A percentile compares a stretch with the other conserved stretches of the same genome.
Evolutionary conservation across 2,329 filamentous ascomycete genomes (phyloP).

Genomic region (Colletotrichum musicola): DNA sequence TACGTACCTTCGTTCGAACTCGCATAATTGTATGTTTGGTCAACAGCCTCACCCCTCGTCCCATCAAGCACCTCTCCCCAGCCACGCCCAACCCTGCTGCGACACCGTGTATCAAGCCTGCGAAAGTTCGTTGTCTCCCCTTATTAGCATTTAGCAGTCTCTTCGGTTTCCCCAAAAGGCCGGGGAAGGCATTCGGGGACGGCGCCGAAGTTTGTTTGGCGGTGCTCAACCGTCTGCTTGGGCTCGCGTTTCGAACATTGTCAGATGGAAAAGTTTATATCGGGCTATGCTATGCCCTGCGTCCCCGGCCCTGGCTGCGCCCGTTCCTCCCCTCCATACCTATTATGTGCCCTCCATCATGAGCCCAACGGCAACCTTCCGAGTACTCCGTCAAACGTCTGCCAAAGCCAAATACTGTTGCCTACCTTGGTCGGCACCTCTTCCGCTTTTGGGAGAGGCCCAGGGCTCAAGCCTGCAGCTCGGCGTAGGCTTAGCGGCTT

Average conservation of each 20-base stretch:
- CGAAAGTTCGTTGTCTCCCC: constrained; percentile 33
- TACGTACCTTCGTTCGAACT: constrained; percentile 20
- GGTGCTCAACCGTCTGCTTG: constrained; percentile 31
- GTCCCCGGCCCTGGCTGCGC: constrained; percentile 29
- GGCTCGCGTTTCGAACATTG: constrained; percentile 37
- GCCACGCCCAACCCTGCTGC: constrained; percentile 6
- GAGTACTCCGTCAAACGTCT: constrained; percentile 36
- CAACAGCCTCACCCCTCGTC: constrained; percentile 20
- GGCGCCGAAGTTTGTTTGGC: constrained; percentile 34
- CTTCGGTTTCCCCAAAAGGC: constrained; percentile 21
- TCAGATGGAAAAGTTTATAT: constrained; percentile 38
- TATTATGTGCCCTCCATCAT: constrained; percentile 7
- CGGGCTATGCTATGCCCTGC: constrained; percentile 30
- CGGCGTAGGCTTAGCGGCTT: constrained; percentile 37
- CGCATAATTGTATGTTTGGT: constrained; percentile 34
- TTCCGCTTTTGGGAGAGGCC: constrained; percentile 15
- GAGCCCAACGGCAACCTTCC: constrained; percentile 34
- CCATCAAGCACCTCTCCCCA: constrained; percentile 5
- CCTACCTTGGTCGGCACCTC: constrained; percentile 26
- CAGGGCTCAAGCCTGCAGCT: constrained; percentile 23
- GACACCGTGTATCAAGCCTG: constrained; percentile 3
- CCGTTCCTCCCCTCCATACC: constrained; percentile 26
- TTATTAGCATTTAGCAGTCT: constrained; percentile 14
- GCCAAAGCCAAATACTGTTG: constrained; percentile 32
- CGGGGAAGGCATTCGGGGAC: constrained; percentile 29